Conservation (phyloP, 2,329 filamentous ascomycete species). For the Pseudocercospora pini-densiflorae region DNA sequence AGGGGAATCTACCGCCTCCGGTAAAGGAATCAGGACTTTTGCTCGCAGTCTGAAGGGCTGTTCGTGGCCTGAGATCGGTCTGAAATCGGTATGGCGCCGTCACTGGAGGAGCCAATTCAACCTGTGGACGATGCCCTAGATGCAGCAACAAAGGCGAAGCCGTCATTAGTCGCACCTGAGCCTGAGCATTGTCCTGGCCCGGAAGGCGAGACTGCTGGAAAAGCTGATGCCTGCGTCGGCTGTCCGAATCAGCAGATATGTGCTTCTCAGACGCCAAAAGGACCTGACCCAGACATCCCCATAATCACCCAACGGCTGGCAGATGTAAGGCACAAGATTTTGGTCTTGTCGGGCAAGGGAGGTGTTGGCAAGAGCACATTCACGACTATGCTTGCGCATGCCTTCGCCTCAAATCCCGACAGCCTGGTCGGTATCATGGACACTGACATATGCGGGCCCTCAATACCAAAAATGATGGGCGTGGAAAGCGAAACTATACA, state of each 20-base stretch:
- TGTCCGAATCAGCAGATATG: slow-evolving; percentile 97
- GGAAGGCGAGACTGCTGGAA: slow-evolving; percentile 70
- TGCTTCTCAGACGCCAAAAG: slow-evolving; percentile 83
- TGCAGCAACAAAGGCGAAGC: slow-evolving; percentile 74
- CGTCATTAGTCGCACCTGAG: slow-evolving; percentile 80
- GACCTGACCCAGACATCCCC: slow-evolving; percentile 91
- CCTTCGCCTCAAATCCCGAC: slow-evolving; percentile 80
- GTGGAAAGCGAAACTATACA: slow-evolving; percentile 94
- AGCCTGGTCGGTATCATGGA: slow-evolving; percentile 93
- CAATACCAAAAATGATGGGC: slow-evolving; percentile 99
- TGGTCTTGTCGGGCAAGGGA: slow-evolving; percentile 92
- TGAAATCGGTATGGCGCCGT: slow-evolving; percentile 70
- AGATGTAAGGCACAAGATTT: slow-evolving; percentile 85
- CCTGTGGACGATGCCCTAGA: slow-evolving; percentile 65
- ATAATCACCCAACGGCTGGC: slow-evolving; percentile 82
- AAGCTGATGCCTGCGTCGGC: slow-evolving; percentile 83
- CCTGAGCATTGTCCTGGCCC: slow-evolving; percentile 75
- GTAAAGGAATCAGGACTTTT: background rate
- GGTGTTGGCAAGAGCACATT: slow-evolving; percentile 98
- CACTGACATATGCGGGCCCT: slow-evolving; percentile 95
- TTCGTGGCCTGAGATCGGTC: background rate
- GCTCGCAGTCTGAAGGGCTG: background rate
- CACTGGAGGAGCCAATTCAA: slow-evolving; percentile 71
- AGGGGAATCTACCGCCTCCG: too few relatives aligned
- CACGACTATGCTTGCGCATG: slow-evolving; percentile 83